These are phyloP conservation scores for Cutaneotrichosporon dermatis DNA, from an alignment of 1,284 basidiomycete genomes.

Conservation along the genomic window DNA sequence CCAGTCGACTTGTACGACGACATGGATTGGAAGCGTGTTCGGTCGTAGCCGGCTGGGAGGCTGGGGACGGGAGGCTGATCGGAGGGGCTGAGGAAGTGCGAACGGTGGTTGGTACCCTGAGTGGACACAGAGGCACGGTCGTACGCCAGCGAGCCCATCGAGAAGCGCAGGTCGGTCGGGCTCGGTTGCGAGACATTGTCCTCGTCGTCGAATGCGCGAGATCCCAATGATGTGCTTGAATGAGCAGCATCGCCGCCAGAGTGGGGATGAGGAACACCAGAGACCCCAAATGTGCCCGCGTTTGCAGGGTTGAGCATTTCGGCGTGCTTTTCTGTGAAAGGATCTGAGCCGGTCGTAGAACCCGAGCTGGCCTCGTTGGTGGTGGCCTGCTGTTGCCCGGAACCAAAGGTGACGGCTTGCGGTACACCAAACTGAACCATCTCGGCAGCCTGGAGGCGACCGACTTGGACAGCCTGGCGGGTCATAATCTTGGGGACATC, in stretches of 20 bases:
- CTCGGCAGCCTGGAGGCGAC: conserved; percentile 46
- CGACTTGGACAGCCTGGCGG: conserved; percentile 44
- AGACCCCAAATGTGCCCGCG: not conserved
- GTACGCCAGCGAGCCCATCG: conserved; percentile 45
- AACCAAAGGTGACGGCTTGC: not conserved
- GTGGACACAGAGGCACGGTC: conserved; percentile 35
- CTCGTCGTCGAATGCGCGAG: conserved; percentile 24
- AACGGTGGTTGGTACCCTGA: conserved; percentile 28
- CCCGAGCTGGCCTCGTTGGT: not conserved
- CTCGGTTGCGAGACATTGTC: conserved; percentile 20
- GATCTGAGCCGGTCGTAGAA: conserved; percentile 5
- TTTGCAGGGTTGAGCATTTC: conserved; percentile 2
- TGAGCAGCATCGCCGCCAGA: conserved; percentile 7
- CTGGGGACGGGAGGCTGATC: conserved; percentile 15
- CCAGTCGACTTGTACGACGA: conserved; percentile 33
- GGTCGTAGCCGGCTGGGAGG: conserved; percentile 7
- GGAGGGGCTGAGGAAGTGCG: conserved; percentile 1
- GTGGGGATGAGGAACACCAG: not conserved
- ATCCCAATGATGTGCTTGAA: conserved; percentile 14
- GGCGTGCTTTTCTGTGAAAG: conserved; percentile 12
- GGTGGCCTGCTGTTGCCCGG: not conserved
- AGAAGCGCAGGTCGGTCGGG: conserved; percentile 44
- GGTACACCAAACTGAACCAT: conserved; percentile 41
- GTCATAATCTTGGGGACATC: conserved; percentile 50
- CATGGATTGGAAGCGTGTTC: conserved; percentile 20